Conservation (phyloP, 2,329 filamentous ascomycete genomes). For the Fusarium sp. region DNA sequence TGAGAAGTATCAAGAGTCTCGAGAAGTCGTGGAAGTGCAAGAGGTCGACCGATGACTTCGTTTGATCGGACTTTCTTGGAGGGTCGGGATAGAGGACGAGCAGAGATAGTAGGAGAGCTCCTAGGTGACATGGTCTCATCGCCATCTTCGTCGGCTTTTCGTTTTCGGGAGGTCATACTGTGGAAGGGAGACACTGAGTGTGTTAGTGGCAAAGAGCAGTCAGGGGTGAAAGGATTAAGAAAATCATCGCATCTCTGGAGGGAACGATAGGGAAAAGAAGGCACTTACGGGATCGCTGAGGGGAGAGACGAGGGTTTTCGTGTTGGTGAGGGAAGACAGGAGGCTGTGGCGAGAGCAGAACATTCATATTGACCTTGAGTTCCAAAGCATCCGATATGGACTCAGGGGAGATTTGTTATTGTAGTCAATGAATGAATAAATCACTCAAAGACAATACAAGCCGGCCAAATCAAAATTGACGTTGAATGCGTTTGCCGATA, state of each 20-base stretch:
- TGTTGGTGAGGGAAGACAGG: conserved; percentile 70
- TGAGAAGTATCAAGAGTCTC: conserved; percentile 91
- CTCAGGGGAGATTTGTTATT: conserved; percentile 13
- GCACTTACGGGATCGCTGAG: conserved; percentile 67
- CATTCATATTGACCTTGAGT: conserved; percentile 65
- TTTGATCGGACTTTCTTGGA: conserved; percentile 73
- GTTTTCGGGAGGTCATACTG: conserved; percentile 74
- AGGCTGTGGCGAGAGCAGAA: conserved; percentile 71
- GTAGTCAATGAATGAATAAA: conserved; percentile 31
- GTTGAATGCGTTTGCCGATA: not conserved
- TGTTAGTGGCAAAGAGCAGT: conserved; percentile 39
- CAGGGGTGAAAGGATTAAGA: conserved; percentile 1
- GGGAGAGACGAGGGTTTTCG: conserved; percentile 66
- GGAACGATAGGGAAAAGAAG: not conserved
- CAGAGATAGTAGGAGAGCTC: conserved; percentile 80
- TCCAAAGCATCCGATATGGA: conserved; percentile 7
- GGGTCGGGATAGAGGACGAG: conserved; percentile 74
- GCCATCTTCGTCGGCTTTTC: conserved; percentile 84
- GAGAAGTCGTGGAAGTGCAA: conserved; percentile 78
- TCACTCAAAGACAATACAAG: conserved; percentile 16
- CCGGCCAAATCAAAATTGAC: conserved; percentile 5
- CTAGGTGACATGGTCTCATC: conserved; percentile 93
- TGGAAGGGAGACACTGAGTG: conserved; percentile 60
- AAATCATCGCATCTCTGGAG: not conserved
- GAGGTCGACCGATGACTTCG: conserved; percentile 72